A percentile compares a stretch with the other conserved stretches of the same genome.
Evolutionary conservation across 805 yeast species (phyloP).

Genomic region (Wickerhamomyces chambardii): DNA sequence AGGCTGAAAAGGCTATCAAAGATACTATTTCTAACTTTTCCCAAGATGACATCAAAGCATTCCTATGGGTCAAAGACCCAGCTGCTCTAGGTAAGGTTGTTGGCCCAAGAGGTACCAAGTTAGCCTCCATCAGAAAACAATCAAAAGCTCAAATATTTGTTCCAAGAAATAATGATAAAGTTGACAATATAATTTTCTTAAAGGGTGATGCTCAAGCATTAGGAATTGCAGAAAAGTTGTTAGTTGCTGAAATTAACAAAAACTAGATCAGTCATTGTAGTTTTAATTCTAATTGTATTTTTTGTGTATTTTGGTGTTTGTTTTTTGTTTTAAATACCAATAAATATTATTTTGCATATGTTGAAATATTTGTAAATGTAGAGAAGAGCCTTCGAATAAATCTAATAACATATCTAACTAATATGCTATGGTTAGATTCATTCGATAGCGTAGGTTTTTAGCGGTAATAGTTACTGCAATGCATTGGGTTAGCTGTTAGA

Average conservation of each 20-base stretch:
- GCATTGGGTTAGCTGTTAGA: too few species aligned
- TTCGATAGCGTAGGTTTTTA: too few species aligned
- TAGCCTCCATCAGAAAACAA: constrained; percentile 50
- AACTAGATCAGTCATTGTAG: too few species aligned
- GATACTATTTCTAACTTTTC: constrained; percentile 38
- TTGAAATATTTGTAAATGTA: too few species aligned
- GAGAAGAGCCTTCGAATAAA: too few species aligned
- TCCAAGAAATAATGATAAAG: constrained; percentile 48
- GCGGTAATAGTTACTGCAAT: too few species aligned
- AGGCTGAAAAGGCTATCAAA: constrained; percentile 44
- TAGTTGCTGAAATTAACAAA: constrained; percentile 17
- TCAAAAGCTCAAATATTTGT: constrained; percentile 52
- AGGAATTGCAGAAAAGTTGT: constrained; percentile 33
- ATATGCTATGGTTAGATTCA: too few species aligned
- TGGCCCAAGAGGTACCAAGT: constrained; percentile 69
- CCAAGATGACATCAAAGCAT: constrained; percentile 42
- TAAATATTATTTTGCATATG: too few species aligned
- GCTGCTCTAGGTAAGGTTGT: constrained; percentile 50
- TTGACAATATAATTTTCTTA: constrained; percentile 44
- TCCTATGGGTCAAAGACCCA: constrained; percentile 49
- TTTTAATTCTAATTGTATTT: too few species aligned
- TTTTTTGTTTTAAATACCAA: too few species aligned
- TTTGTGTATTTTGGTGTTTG: too few species aligned
- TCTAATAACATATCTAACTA: too few species aligned
- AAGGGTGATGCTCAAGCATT: constrained; percentile 53